A percentile compares a stretch with the other conserved stretches of the same genome.
These are phyloP conservation scores for Heimioporus sp. DNA, from an alignment of 768 basidiomycete genomes.

Conservation along the genomic window DNA sequence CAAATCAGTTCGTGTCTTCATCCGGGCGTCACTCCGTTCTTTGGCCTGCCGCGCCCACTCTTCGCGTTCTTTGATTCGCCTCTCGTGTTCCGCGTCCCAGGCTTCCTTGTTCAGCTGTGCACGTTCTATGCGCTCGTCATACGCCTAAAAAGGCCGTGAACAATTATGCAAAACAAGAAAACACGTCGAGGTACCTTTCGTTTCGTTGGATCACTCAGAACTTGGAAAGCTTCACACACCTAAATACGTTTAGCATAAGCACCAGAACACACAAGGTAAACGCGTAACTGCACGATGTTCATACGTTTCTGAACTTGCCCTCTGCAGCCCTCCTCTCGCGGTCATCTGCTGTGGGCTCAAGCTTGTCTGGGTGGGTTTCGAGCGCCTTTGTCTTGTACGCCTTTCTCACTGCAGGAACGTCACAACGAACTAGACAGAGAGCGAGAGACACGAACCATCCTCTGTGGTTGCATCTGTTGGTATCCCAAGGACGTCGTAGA, in stretches of 20 bases:
- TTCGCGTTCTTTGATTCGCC: conserved; percentile 47
- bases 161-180: background rate
- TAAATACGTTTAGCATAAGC: conserved; percentile 31
- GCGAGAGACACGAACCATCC: conserved; percentile 40
- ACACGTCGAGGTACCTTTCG: conserved; percentile 44
- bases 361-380: conserved; percentile 74
- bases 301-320: conserved; percentile 60
- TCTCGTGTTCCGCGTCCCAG: conserved; percentile 38
- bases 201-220: conserved; percentile 52
- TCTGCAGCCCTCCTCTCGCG: conserved; percentile 53
- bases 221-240: conserved; percentile 63
- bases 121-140: conserved; percentile 43
- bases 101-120: conserved; percentile 22
- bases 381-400: conserved; percentile 67
- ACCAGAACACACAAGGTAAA: conserved; percentile 4
- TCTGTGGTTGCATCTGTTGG: conserved; percentile 44
- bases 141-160: conserved; percentile 34
- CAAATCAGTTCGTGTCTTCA: conserved; percentile 39
- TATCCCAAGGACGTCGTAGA: conserved; percentile 48
- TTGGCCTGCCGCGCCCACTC: conserved; percentile 53
- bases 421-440: background rate
- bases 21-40: conserved; percentile 49
- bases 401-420: conserved; percentile 44
- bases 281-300: conserved; percentile 25
- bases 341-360: conserved; percentile 51